phyloP scores from a whole-genome alignment of 306 rosid genomes.

The Ochetophila trinervis region DNA sequence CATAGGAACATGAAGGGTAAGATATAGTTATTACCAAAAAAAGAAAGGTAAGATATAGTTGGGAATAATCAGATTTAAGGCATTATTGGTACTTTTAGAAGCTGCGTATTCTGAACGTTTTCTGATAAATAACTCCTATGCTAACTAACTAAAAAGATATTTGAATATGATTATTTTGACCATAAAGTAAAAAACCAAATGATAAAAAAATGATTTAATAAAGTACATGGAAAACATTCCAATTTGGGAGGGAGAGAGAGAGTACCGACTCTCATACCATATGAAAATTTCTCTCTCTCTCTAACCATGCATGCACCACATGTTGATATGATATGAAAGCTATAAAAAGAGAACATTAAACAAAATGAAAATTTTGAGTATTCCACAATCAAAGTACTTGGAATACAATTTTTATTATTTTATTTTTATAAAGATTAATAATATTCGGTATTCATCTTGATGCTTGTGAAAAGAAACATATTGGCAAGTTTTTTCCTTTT shows the following conservation, averaged over 20 bases:
- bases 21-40: too few species aligned
- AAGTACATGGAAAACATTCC: conserved; percentile 23
- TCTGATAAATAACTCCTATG: background rate
- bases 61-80: too few species aligned
- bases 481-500: background rate
- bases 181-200: conserved; percentile 1
- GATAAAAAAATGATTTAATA: conserved; percentile 3
- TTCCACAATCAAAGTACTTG: conserved; percentile 6
- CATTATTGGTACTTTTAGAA: background rate
- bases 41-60: too few species aligned
- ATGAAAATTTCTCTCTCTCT: conserved; percentile 1
- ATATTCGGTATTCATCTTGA: background rate
- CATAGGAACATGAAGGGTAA: too few species aligned
- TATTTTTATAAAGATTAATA: too few species aligned
- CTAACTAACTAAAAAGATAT: background rate
- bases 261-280: conserved; percentile 5
- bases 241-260: background rate
- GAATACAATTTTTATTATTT: too few species aligned
- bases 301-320: conserved; percentile 9
- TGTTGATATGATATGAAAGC: conserved; percentile 16
- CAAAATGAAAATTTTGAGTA: conserved; percentile 3
- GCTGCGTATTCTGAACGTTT: conserved; percentile 17
- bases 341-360: conserved; percentile 9
- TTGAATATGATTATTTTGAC: conserved; percentile 11
- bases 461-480: background rate